These are phyloP conservation scores for Anisogramma anomala DNA, from an alignment of 2,329 filamentous ascomycete genomes.

Conservation along the genomic window DNA sequence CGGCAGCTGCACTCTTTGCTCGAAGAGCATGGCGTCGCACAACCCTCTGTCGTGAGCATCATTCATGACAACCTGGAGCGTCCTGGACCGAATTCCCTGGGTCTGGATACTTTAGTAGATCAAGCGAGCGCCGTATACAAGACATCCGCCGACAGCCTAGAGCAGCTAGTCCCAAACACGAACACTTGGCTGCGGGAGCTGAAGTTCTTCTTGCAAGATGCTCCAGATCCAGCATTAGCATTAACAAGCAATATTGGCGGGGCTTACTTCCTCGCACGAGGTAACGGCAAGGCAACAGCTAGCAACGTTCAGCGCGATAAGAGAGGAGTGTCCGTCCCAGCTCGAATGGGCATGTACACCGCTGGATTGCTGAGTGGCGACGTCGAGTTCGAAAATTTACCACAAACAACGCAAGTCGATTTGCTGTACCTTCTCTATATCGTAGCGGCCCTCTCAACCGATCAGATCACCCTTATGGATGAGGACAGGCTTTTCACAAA, in stretches of 20 bases:
- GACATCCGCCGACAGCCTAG: conserved; percentile 22
- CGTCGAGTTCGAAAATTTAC: conserved; percentile 28
- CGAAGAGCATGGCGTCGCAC: conserved; percentile 31
- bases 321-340: conserved; percentile 58
- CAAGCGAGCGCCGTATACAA: conserved; percentile 33
- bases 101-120: conserved; percentile 41
- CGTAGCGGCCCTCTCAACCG: conserved; percentile 38
- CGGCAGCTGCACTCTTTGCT: conserved; percentile 33
- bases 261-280: conserved; percentile 47
- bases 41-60: conserved; percentile 36
- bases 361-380: conserved; percentile 41
- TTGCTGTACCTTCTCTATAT: conserved; percentile 40
- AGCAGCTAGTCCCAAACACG: conserved; percentile 50
- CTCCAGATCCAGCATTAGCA: conserved; percentile 53
- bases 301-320: conserved; percentile 41
- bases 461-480: conserved; percentile 39
- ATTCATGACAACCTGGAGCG: conserved; percentile 44
- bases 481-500: conserved; percentile 36
- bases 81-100: conserved; percentile 36
- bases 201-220: conserved; percentile 36
- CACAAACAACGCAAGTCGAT: conserved; percentile 34
- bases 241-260: conserved; percentile 65
- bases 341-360: conserved; percentile 65
- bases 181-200: conserved; percentile 57
- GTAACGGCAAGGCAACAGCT: conserved; percentile 4